These are phyloP conservation scores for Ramaria sp. DNA, from an alignment of 768 basidiomycete species.

Conservation along the genomic window DNA sequence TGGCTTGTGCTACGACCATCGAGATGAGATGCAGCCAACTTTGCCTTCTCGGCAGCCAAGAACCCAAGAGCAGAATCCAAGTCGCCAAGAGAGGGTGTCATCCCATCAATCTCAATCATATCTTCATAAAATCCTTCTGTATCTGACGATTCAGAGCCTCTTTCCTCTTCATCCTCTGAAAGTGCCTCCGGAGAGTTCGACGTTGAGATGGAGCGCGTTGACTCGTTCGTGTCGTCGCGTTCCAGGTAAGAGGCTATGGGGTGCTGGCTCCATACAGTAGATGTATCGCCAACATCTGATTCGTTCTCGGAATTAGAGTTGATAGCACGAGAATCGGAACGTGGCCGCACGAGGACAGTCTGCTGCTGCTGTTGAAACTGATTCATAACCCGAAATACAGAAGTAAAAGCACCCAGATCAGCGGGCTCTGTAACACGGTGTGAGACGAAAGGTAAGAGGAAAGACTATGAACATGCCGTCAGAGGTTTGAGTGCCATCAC, in stretches of 20 bases:
- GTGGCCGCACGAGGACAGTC: conserved; percentile 20
- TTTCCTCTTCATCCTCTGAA: conserved; percentile 12
- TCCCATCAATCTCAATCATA: conserved; percentile 12
- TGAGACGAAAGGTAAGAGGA: not conserved
- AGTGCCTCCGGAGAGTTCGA: conserved; percentile 20
- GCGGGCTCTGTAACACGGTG: conserved; percentile 38
- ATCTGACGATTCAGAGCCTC: conserved; percentile 18
- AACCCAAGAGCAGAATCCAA: conserved; percentile 69
- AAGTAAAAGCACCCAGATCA: conserved; percentile 62
- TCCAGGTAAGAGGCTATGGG: conserved; percentile 49
- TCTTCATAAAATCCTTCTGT: conserved; percentile 31
- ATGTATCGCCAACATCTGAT: conserved; percentile 27
- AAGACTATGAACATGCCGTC: not conserved
- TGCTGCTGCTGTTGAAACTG: conserved; percentile 37
- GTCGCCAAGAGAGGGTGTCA: conserved; percentile 57
- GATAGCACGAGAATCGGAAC: conserved; percentile 20
- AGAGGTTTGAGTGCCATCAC: conserved; percentile 8
- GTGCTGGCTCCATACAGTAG: conserved; percentile 57
- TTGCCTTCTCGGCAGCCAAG: conserved; percentile 58
- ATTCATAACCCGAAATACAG: conserved; percentile 56
- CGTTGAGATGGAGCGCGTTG: conserved; percentile 15
- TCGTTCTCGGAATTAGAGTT: conserved; percentile 27
- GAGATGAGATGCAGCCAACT: conserved; percentile 33
- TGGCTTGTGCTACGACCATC: conserved; percentile 14
- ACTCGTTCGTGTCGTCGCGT: conserved; percentile 9